phyloP scores from a whole-genome alignment of 371 early-diverging fungal genomes.

The Synchytrium microbalum region DNA sequence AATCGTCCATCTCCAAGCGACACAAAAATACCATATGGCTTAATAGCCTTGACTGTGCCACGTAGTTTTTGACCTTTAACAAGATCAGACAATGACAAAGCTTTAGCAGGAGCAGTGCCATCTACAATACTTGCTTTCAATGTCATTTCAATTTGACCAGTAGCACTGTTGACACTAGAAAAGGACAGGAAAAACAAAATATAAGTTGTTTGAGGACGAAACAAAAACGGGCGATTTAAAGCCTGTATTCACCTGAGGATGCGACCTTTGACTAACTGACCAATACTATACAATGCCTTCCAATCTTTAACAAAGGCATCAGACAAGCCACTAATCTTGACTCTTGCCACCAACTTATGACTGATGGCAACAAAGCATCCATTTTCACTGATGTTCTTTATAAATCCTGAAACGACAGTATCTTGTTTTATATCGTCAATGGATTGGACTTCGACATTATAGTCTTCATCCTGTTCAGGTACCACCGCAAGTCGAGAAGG shows the following conservation, averaged over 20 bases:
- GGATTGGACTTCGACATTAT: constrained; percentile 33
- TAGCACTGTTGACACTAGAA: constrained; percentile 30
- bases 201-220: neutral
- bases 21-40: constrained; percentile 63
- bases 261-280: constrained; percentile 66
- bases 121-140: constrained; percentile 26
- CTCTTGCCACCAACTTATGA: constrained; percentile 58
- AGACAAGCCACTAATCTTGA: constrained; percentile 78
- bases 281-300: constrained; percentile 57
- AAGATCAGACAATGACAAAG: constrained; percentile 38
- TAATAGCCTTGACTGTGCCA: constrained; percentile 57
- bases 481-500: constrained; percentile 36
- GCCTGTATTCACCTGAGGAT: constrained; percentile 41
- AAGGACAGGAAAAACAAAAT: constrained; percentile 3
- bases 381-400: constrained; percentile 57
- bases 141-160: constrained; percentile 27
- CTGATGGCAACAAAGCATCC: constrained; percentile 73
- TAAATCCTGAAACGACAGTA: constrained; percentile 61
- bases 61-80: constrained; percentile 54
- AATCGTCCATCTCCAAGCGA: constrained; percentile 53
- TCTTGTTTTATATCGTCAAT: constrained; percentile 44
- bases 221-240: constrained; percentile 22
- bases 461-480: neutral
- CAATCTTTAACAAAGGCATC: constrained; percentile 81
- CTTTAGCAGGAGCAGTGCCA: constrained; percentile 10